Evolutionary conservation across 2,329 filamentous ascomycete genomes (phyloP).

Genomic region (Exophiala mesophila): DNA sequence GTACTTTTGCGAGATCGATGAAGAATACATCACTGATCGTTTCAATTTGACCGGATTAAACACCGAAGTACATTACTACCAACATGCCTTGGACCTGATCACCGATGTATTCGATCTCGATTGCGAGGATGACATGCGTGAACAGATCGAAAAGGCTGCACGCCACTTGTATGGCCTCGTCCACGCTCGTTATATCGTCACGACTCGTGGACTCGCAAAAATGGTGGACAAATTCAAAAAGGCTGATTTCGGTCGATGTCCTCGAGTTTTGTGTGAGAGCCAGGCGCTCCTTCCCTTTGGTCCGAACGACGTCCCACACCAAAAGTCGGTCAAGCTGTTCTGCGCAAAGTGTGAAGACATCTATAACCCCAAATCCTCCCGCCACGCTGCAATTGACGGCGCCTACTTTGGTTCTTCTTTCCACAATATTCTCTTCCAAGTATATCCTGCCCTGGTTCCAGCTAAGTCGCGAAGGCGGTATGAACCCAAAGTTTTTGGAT

Average conservation of each 20-base stretch:
- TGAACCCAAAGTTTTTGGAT: slow-evolving; percentile 86
- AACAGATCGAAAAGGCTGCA: slow-evolving; percentile 96
- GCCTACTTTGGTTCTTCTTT: slow-evolving; percentile 98
- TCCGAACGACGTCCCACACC: slow-evolving; percentile 79
- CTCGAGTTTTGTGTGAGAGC: slow-evolving; percentile 87
- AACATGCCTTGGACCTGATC: slow-evolving; percentile 94
- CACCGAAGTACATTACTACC: slow-evolving; percentile 96
- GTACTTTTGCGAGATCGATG: slow-evolving; percentile 99
- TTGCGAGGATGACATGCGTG: slow-evolving; percentile 96
- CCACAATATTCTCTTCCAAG: slow-evolving; percentile 98
- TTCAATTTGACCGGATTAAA: slow-evolving; percentile 98
- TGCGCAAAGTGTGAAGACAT: slow-evolving; percentile 96
- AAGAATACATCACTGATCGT: slow-evolving; percentile 95
- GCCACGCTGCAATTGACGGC: slow-evolving; percentile 90
- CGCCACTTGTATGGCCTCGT: slow-evolving; percentile 93
- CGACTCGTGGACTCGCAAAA: slow-evolving; percentile 85
- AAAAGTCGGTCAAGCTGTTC: slow-evolving; percentile 92
- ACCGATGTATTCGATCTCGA: slow-evolving; percentile 98
- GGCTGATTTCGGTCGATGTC: slow-evolving; percentile 95
- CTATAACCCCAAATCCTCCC: slow-evolving; percentile 97
- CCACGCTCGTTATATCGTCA: slow-evolving; percentile 94
- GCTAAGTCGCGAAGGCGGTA: slow-evolving; percentile 81
- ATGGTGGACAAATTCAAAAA: slow-evolving; percentile 99
- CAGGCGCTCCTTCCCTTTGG: slow-evolving; percentile 94
- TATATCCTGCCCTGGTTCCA: slow-evolving; percentile 86